Evolutionary conservation across 177 flowering plant species (phyloP), one percentile per base, ranked within the genome.

Genomic region (Telopea speciosissima): DNA sequence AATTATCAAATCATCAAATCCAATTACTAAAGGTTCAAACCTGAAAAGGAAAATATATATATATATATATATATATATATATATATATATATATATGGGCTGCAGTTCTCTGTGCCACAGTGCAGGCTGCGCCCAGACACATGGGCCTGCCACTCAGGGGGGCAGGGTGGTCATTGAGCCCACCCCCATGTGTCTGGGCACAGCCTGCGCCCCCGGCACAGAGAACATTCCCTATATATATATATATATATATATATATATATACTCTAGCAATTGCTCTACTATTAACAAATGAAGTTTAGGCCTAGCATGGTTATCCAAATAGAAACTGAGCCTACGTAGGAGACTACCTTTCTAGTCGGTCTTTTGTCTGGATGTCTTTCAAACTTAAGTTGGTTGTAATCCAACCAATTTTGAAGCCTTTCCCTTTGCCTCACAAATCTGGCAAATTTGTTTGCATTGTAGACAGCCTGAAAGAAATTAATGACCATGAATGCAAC

Each of bases 321-420:
- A 61, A 14, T 60, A 33, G 19, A 12, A 25, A 42, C 36, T 25
- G 21, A 49, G 28, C 12, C 64, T 59, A 23, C 11, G 49, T 12
- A 60, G 67, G 56, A 21, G 71, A 31, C 7, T 76, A 95, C 99
- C 90, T 80, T 92, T 67, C n/a, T 78, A 31, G 85, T 89, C 14
- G 99, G 98, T 78, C 85, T 89, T 68, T 85, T 87, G 24, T 81
- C 80, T 44, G 96, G 93, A 80, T 90, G 81, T 70, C 97, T 86
- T 85, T 92, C 90, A 70, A 81, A 84, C 83, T 94, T 94, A 62
- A 88, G 86, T 78, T 82, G 92, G 79, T 90, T 73, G 77, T 92
- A 92, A 78, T 92, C 99, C 68, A 92, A 75, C 99, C 96, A 90
- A 78, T 89, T 89, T 60, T 83, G 97, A 36, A 92, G 86, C 76